Percentiles rank a stretch among this genome's conserved stretches.
Conservation (phyloP, 129 eudicot species). For the Chrysanthemum makinoi region DNA sequence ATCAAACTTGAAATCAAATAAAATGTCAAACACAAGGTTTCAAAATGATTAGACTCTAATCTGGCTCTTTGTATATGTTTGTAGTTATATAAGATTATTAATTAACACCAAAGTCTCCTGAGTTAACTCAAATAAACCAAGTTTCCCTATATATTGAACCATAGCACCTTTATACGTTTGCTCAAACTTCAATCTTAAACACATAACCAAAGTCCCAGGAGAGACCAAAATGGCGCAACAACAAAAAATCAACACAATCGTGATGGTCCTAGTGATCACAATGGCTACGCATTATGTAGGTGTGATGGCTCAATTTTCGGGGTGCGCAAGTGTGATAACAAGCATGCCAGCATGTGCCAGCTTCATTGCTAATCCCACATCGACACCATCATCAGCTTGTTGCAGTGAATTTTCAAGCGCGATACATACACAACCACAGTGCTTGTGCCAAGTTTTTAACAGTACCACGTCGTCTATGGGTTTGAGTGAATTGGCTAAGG, state of each 20-base stretch:
- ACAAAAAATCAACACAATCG: slow-evolving; percentile 18
- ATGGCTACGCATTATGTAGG: slow-evolving; percentile 13
- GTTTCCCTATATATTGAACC: too few relatives aligned
- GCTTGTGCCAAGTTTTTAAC: too few relatives aligned
- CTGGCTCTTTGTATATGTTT: neutral
- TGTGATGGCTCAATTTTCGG: neutral
- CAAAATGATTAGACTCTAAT: neutral
- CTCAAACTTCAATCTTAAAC: neutral
- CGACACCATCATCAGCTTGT: too few relatives aligned
- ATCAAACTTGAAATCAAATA: too few relatives aligned
- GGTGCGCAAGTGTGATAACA: slow-evolving; percentile 36
- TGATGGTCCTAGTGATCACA: slow-evolving; percentile 26
- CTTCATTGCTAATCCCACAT: too few relatives aligned
- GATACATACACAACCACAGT: too few relatives aligned
- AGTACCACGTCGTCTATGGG: too few relatives aligned
- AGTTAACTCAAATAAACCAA: too few relatives aligned
- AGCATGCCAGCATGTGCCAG: neutral
- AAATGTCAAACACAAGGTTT: neutral
- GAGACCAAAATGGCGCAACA: slow-evolving; percentile 14
- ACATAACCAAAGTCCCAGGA: too few relatives aligned
- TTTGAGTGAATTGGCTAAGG: too few relatives aligned
- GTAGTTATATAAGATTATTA: neutral
- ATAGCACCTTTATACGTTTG: neutral
- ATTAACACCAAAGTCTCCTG: neutral
- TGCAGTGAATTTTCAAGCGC: too few relatives aligned